These are phyloP conservation scores for Ophiocordyceps camponoti-floridani DNA, from an alignment of 2,329 filamentous ascomycete species.

Conservation along the genomic window DNA sequence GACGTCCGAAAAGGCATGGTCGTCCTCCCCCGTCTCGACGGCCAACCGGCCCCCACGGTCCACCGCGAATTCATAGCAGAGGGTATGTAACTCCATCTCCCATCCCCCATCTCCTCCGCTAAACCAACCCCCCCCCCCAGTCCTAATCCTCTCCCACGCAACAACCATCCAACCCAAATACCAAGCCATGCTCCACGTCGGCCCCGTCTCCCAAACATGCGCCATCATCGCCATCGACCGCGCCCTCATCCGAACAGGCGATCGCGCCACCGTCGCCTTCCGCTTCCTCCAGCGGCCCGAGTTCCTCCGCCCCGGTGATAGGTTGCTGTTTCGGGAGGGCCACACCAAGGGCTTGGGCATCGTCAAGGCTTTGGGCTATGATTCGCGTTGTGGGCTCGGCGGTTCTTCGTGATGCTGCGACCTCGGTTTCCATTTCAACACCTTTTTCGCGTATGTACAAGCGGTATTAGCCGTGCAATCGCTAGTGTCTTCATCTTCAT, in stretches of 20 bases:
- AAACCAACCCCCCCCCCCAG: constrained; percentile 18
- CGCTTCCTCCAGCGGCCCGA: constrained; percentile 88
- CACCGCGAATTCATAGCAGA: constrained; percentile 64
- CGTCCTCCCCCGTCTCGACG: constrained; percentile 68
- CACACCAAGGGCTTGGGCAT: constrained; percentile 91
- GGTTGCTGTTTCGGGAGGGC: constrained; percentile 84
- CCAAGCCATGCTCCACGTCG: constrained; percentile 95
- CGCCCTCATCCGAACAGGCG: constrained; percentile 86
- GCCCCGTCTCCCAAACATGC: constrained; percentile 87
- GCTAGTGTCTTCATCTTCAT: no score
- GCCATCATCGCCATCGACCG: constrained; percentile 95
- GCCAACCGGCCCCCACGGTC: constrained; percentile 50
- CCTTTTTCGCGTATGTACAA: no score
- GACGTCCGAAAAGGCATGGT: constrained; percentile 98
- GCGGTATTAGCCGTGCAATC: no score
- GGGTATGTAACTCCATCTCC: constrained; percentile 22
- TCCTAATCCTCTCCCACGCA: constrained; percentile 85
- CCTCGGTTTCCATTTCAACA: not conserved
- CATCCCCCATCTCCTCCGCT: no score
- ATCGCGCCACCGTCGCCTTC: constrained; percentile 87
- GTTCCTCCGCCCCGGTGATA: constrained; percentile 74
- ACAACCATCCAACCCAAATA: constrained; percentile 96
- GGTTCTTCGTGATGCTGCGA: not conserved
- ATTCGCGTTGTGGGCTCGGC: constrained; percentile 35
- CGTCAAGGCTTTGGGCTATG: constrained; percentile 81